Percentiles rank a stretch among this genome's conserved stretches.
These are phyloP conservation scores for Podaxis pistillaris DNA, from an alignment of 768 basidiomycete species.

Conservation along the genomic window DNA sequence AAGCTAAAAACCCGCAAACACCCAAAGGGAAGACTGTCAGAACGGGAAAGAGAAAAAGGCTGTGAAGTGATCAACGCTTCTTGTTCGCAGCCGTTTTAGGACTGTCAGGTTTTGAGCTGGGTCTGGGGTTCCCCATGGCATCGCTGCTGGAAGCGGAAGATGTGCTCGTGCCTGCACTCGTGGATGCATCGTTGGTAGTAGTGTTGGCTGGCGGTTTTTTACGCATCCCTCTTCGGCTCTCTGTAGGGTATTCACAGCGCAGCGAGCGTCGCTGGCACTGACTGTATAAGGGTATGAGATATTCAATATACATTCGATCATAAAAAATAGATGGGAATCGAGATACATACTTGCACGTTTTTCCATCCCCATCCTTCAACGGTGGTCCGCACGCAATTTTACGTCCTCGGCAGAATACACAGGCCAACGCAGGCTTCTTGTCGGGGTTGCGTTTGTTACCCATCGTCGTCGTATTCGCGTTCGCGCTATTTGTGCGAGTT, in stretches of 20 bases:
- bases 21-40: not conserved
- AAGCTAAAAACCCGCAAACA: not conserved
- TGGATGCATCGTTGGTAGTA: constrained; percentile 1
- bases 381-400: constrained; percentile 72
- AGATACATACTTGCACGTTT: constrained; percentile 63
- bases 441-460: constrained; percentile 30
- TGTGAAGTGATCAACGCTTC: constrained; percentile 16
- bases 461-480: constrained; percentile 22
- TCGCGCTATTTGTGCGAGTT: not conserved
- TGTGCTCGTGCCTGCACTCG: not conserved
- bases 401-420: constrained; percentile 63
- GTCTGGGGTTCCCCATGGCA: not conserved
- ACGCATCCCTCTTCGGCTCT: constrained; percentile 69
- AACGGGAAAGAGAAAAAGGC: not conserved
- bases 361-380: constrained; percentile 47
- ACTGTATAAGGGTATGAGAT: constrained; percentile 34
- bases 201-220: constrained; percentile 37
- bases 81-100: constrained; percentile 23
- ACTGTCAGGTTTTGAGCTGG: constrained; percentile 20
- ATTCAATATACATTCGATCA: constrained; percentile 17
- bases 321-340: constrained; percentile 10
- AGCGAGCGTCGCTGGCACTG: constrained; percentile 72
- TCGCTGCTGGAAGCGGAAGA: not conserved
- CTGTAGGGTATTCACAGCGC: constrained; percentile 68
- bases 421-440: constrained; percentile 63